These are phyloP conservation scores for Eleusine indica DNA, from an alignment of 176 grass and related monocot genomes.

Conservation along the genomic window DNA sequence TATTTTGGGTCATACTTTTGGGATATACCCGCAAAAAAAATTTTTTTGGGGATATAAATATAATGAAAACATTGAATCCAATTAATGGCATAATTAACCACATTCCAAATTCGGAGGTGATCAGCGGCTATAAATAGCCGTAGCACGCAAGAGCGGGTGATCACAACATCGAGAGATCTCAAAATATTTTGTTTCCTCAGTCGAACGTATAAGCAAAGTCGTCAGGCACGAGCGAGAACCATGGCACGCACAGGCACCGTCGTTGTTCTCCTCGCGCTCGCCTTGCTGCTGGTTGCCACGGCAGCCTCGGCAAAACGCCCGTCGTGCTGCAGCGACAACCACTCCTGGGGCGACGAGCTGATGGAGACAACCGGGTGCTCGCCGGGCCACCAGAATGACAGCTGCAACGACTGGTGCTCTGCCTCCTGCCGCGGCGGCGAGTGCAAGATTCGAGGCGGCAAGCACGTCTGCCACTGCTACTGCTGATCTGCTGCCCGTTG, in stretches of 20 bases:
- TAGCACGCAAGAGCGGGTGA: neutral
- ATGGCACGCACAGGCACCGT: neutral
- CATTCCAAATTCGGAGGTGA: neutral
- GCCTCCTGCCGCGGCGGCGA: neutral
- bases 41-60: too few species aligned
- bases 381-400: neutral
- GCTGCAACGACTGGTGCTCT: neutral
- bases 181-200: neutral
- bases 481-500: neutral
- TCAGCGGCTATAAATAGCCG: neutral
- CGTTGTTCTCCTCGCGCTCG: neutral
- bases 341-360: neutral
- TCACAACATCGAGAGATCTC: neutral
- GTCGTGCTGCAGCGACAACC: neutral
- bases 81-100: too few species aligned
- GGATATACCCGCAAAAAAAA: too few species aligned
- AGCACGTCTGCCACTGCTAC: neutral
- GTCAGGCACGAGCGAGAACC: neutral
- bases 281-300: neutral
- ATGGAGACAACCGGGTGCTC: neutral
- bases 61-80: too few species aligned
- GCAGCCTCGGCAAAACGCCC: neutral
- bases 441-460: neutral
- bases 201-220: neutral
- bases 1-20: too few species aligned